Evolutionary conservation across 768 basidiomycete species (phyloP), one percentile per base, ranked within the genome.

Genomic region (Pleurotus cornucopiae): DNA sequence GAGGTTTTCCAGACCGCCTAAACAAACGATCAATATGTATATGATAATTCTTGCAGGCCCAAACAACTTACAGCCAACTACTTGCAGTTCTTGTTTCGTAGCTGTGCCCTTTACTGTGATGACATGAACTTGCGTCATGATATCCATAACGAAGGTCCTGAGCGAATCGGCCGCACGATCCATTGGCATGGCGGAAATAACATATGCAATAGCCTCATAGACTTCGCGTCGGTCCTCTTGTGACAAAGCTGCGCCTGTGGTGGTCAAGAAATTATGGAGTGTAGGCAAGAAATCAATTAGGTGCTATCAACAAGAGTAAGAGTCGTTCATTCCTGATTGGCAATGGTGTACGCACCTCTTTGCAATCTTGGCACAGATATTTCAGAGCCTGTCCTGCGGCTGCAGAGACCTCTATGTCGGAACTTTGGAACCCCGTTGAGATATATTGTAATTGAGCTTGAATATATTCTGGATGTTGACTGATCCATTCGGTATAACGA

Each of bases 401-500:
- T 16, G 94, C 93, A 60, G 84, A 84, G 30, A 98, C 94, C 64
- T 97, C 92, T 1, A 69, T 54, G 66, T 93, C 90, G 2, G 77
- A 58, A 66, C 88, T 86, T 60, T 94, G 88, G 64, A 98, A 98
- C 1, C 97, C 96, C 20, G 86, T 77, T 6, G 94, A 94, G 49
- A 98, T 89, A 67, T 96, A 98, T 64, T 89, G 87, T 18, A 99
- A 75, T 67, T 94, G 91, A 69, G 82, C 83, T 30, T 80, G 77
- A 61, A 99, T 89, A 65, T 97, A 94, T 34, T 84, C 76, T 1
- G 96, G 90, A 68, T 98, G 95, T 60, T 77, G 76, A 66, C 88
- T 89, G 64, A 94, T 90, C 97, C 97, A 99, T 70, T 96, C 91
- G 16, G 94, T 94, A 70, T 99, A 99, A 14, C 97, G 85, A 3